Conservation (phyloP, 208 protist species). For the Leishmania tropica region DNA sequence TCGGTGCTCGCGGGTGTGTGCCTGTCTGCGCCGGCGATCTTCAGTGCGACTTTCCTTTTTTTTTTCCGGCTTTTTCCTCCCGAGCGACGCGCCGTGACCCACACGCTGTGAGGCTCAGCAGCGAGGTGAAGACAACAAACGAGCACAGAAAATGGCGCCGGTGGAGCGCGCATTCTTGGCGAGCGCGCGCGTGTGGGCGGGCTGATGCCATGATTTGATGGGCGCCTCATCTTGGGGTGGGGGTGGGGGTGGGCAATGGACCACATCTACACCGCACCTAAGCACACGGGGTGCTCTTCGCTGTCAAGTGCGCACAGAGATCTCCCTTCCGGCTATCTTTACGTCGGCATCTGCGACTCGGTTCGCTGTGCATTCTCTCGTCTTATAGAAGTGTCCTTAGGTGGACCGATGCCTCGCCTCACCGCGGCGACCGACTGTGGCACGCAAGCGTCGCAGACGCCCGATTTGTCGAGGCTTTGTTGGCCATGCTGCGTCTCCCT, state of each 20-base stretch:
- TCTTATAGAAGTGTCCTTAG: neutral
- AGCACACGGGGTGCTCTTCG: neutral
- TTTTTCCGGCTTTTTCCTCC: no score
- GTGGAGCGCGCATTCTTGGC: neutral
- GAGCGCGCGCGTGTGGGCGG: neutral
- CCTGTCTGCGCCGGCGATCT: neutral
- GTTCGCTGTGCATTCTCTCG: neutral
- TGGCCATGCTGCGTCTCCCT: neutral
- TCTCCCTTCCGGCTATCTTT: neutral
- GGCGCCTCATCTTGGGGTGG: neutral
- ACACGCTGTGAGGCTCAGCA: neutral
- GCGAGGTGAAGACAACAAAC: neutral
- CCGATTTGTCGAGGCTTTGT: neutral
- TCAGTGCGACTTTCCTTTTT: neutral
- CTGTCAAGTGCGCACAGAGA: neutral
- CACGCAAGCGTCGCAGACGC: neutral
- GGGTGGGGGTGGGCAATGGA: neutral
- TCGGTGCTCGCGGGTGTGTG: neutral
- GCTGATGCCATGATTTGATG: neutral
- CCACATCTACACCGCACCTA: neutral
- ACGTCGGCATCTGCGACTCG: neutral
- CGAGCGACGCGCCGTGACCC: neutral
- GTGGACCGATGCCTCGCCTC: neutral
- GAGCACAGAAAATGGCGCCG: neutral
- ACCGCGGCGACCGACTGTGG: neutral